These are phyloP conservation scores for Shiraia bambusicola DNA, from an alignment of 2,329 filamentous ascomycete species.

Conservation along the genomic window DNA sequence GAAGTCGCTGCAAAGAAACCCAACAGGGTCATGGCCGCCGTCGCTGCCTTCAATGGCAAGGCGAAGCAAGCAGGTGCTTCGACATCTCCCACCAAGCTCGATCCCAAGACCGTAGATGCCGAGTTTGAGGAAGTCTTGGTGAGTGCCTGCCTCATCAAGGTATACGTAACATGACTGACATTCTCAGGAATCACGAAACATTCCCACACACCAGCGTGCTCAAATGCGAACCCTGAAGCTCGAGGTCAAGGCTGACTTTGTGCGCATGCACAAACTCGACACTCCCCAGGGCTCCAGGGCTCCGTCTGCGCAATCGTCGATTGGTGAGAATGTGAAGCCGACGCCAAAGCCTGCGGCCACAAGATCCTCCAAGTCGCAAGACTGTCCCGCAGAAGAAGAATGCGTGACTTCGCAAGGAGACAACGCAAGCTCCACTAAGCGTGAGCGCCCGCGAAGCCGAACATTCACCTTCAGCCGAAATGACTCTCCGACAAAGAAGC, in stretches of 20 bases:
- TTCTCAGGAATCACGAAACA: conserved; percentile 78
- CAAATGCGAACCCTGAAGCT: conserved; percentile 90
- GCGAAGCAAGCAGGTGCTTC: conserved; percentile 42
- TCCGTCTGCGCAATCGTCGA: conserved; percentile 46
- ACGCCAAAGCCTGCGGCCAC: conserved; percentile 46
- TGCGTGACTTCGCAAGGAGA: conserved; percentile 9
- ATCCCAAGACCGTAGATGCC: conserved; percentile 60
- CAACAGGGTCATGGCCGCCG: conserved; percentile 62
- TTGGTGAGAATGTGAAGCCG: conserved; percentile 24
- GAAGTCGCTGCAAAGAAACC: conserved; percentile 44
- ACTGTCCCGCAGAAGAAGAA: conserved; percentile 31
- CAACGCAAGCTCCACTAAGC: conserved; percentile 40
- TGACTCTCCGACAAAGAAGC: conserved; percentile 74
- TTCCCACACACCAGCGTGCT: conserved; percentile 88
- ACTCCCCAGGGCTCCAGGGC: conserved; percentile 51
- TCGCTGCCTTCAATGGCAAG: conserved; percentile 63
- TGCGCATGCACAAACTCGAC: conserved; percentile 78
- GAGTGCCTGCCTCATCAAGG: conserved; percentile 43
- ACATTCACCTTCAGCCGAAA: conserved; percentile 78
- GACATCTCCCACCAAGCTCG: conserved; percentile 42
- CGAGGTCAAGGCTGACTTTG: conserved; percentile 93
- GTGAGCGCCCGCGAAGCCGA: conserved; percentile 62
- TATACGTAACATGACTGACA: conserved; percentile 40
- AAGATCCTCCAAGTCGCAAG: conserved; percentile 39
- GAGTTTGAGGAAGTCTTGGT: conserved; percentile 64